These are phyloP conservation scores for Darksidea phi DNA, from an alignment of 495 filamentous ascomycete genomes.

Conservation along the genomic window DNA sequence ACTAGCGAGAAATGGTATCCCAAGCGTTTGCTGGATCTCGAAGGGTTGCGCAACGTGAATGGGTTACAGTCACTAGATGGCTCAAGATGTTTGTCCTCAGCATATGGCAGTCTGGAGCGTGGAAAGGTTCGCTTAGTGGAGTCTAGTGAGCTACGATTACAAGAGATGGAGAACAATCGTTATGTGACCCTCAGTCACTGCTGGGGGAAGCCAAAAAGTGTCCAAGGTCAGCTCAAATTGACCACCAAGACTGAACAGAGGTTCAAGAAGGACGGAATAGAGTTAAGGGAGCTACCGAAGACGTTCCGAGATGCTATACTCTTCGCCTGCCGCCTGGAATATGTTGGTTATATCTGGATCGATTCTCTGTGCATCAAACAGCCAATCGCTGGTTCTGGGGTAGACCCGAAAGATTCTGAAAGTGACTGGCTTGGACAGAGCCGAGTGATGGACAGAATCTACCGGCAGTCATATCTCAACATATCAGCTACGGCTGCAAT, in stretches of 20 bases:
- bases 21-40: too few species aligned
- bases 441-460: background rate
- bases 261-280: background rate
- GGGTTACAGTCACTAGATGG: too few species aligned
- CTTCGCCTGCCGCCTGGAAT: background rate
- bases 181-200: background rate
- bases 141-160: background rate
- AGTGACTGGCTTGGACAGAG: background rate
- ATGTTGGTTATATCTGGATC: background rate
- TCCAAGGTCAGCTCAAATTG: background rate
- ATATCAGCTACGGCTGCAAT: background rate
- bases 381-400: too few species aligned
- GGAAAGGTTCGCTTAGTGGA: too few species aligned
- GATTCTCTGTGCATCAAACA: background rate
- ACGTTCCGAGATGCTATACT: background rate
- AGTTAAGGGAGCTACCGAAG: background rate
- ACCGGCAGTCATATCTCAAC: background rate
- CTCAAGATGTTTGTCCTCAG: too few species aligned
- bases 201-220: background rate
- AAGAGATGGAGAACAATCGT: background rate
- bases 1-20: too few species aligned
- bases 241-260: background rate
- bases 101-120: too few species aligned
- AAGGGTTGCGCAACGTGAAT: too few species aligned
- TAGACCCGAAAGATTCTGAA: background rate